Percentiles rank a stretch among this genome's conserved stretches.
Evolutionary conservation across 257 asterid genomes (phyloP).

Genomic region (Phtheirospermum japonicum): DNA sequence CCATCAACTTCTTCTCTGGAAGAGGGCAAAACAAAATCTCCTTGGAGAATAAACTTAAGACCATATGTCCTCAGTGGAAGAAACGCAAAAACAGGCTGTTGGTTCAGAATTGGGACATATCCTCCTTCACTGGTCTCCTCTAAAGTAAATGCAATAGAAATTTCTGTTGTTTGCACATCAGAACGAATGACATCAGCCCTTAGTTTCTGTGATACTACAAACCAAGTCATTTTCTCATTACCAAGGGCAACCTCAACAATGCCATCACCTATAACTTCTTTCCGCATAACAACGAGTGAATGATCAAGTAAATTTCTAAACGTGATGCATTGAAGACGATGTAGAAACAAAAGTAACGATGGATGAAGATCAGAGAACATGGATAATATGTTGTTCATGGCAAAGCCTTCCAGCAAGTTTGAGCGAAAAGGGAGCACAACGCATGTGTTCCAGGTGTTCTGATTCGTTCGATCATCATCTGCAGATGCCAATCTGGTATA

Average conservation of each 20-base stretch:
- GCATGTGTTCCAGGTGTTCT: constrained; percentile 74
- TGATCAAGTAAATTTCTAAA: constrained; percentile 65
- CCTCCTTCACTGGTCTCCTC: constrained; percentile 53
- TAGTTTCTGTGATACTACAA: constrained; percentile 72
- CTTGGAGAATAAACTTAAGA: constrained; percentile 89
- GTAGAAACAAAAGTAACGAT: constrained; percentile 81
- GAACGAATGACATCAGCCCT: constrained; percentile 57
- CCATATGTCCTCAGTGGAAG: constrained; percentile 98
- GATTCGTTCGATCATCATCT: constrained; percentile 39
- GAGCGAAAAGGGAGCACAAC: constrained; percentile 86
- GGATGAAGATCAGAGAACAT: constrained; percentile 97
- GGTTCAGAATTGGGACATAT: constrained; percentile 61
- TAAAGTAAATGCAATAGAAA: constrained; percentile 83
- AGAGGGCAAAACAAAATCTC: constrained; percentile 95
- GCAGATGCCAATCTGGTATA: constrained; percentile 53
- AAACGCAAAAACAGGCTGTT: constrained; percentile 95
- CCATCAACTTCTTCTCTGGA: constrained; percentile 98
- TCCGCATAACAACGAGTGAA: constrained; percentile 72
- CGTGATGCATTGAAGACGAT: constrained; percentile 77
- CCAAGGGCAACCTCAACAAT: constrained; percentile 73
- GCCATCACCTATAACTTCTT: constrained; percentile 71
- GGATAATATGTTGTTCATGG: constrained; percentile 58
- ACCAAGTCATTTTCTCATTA: constrained; percentile 76
- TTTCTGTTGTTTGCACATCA: constrained; percentile 67
- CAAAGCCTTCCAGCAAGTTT: constrained; percentile 45